Evolutionary conservation across 2,329 filamentous ascomycete species (phyloP).

Genomic region (Thyridium curvatum): DNA sequence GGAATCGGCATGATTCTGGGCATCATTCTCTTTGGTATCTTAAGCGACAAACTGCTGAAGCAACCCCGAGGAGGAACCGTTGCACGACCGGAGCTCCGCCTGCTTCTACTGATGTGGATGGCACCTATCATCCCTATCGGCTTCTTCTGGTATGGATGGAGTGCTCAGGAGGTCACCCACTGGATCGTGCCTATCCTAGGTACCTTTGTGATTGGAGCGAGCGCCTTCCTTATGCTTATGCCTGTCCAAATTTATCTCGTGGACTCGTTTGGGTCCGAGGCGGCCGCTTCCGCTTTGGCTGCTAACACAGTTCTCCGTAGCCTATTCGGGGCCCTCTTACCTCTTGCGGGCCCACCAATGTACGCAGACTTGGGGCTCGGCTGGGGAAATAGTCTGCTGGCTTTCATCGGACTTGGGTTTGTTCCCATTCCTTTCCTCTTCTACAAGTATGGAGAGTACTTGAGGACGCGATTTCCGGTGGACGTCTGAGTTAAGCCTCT

Average conservation of each 20-base stretch:
- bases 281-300: slow-evolving; percentile 54
- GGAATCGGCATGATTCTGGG: slow-evolving; percentile 39
- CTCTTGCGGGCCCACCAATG: slow-evolving; percentile 50
- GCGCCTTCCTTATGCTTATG: slow-evolving; percentile 29
- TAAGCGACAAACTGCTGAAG: no score
- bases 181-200: slow-evolving; percentile 27
- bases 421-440: slow-evolving; percentile 31
- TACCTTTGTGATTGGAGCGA: slow-evolving; percentile 23
- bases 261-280: slow-evolving; percentile 46
- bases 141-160: slow-evolving; percentile 33
- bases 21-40: slow-evolving; percentile 27
- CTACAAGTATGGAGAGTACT: slow-evolving; percentile 28
- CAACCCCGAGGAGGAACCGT: no score
- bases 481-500: no score
- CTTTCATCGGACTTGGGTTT: slow-evolving; percentile 23
- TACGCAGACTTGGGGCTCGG: slow-evolving; percentile 49
- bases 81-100: background rate
- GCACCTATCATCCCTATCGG: slow-evolving; percentile 30
- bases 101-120: background rate
- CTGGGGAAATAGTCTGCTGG: slow-evolving; percentile 27
- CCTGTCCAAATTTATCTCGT: slow-evolving; percentile 45
- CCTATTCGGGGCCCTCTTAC: slow-evolving; percentile 49
- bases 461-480: no score
- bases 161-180: slow-evolving; percentile 20
- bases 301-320: slow-evolving; percentile 52